These are phyloP conservation scores for Pleoardoris graminearum DNA, from an alignment of 2,329 filamentous ascomycete species.

Conservation along the genomic window DNA sequence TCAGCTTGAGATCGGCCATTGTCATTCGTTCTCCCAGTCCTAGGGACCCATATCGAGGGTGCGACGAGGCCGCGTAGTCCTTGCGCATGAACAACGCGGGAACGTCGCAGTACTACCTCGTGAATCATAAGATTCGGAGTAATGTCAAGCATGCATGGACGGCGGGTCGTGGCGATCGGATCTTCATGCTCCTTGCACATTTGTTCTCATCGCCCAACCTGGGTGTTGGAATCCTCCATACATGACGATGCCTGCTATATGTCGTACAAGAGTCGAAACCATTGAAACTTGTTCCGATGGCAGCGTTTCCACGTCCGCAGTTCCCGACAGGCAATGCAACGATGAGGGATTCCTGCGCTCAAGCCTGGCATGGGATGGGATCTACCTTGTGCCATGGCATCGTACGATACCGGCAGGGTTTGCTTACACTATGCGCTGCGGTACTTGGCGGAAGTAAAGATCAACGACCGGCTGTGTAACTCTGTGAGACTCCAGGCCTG, in stretches of 20 bases:
- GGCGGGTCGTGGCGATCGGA: background rate
- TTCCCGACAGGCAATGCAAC: background rate
- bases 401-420: too few relatives aligned
- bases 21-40: background rate
- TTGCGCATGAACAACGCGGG: slow-evolving; percentile 2
- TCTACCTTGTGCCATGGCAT: too few relatives aligned
- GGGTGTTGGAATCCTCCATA: background rate
- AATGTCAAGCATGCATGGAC: background rate
- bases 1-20: background rate
- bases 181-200: background rate
- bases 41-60: background rate
- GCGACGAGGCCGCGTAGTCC: background rate
- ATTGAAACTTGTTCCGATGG: background rate
- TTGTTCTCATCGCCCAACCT: background rate
- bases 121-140: background rate
- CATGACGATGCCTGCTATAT: background rate
- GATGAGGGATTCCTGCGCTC: background rate
- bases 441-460: too few relatives aligned
- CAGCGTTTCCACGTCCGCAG: background rate
- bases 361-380: too few relatives aligned
- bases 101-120: background rate
- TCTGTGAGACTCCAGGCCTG: too few relatives aligned
- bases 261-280: background rate
- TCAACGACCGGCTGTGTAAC: too few relatives aligned
- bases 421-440: too few relatives aligned